These are phyloP conservation scores for Lactarius akahatsu DNA, from an alignment of 768 basidiomycete species.

Conservation along the genomic window DNA sequence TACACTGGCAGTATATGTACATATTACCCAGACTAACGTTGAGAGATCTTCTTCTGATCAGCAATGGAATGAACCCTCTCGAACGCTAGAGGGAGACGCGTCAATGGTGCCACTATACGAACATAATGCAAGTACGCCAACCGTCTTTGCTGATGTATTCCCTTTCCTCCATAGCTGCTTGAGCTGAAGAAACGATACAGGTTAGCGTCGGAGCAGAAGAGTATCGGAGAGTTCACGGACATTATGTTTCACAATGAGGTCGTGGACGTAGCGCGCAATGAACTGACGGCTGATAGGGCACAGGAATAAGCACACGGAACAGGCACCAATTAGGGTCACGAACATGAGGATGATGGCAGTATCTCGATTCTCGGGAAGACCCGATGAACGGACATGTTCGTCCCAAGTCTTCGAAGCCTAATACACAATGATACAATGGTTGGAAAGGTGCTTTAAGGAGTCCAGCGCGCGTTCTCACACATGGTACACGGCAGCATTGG, in stretches of 20 bases:
- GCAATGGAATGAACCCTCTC: slow-evolving; percentile 24
- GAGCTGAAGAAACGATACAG: slow-evolving; percentile 4
- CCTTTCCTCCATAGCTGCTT: slow-evolving; percentile 23
- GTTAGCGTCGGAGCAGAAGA: slow-evolving; percentile 10
- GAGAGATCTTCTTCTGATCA: slow-evolving; percentile 21
- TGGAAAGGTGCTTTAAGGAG: not conserved
- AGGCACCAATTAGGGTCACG: slow-evolving; percentile 2
- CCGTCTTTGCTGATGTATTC: slow-evolving; percentile 26
- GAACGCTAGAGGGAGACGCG: slow-evolving; percentile 11
- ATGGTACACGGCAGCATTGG: slow-evolving; percentile 26
- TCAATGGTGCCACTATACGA: not conserved
- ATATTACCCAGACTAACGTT: slow-evolving; percentile 6
- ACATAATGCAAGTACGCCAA: slow-evolving; percentile 2
- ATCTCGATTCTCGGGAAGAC: slow-evolving; percentile 25
- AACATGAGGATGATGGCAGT: slow-evolving; percentile 25
- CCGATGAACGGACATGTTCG: slow-evolving; percentile 20
- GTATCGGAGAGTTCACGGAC: slow-evolving; percentile 17
- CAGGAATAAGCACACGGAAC: slow-evolving; percentile 20
- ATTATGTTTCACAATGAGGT: slow-evolving; percentile 27
- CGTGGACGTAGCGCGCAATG: slow-evolving; percentile 26
- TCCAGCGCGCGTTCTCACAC: slow-evolving; percentile 4
- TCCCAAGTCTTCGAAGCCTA: slow-evolving; percentile 27
- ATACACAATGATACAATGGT: not conserved
- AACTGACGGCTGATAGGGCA: slow-evolving; percentile 25
- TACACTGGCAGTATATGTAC: slow-evolving; percentile 8